Percentiles rank a stretch among this genome's conserved stretches.
Evolutionary conservation across 2,329 filamentous ascomycete species (phyloP).

Genomic region (Cucurbitaria berberidis): DNA sequence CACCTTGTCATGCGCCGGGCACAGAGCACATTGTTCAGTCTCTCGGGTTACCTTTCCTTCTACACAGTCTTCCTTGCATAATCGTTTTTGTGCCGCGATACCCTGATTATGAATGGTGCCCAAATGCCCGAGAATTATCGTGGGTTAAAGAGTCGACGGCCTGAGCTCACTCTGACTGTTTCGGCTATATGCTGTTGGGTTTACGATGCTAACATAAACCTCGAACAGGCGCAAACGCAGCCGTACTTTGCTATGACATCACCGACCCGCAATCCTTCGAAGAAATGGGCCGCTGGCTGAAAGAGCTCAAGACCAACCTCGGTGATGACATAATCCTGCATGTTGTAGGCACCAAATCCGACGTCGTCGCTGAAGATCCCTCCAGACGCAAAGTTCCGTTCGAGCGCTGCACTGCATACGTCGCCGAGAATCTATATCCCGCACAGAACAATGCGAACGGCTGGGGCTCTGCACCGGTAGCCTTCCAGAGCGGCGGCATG

Average conservation of each 20-base stretch:
- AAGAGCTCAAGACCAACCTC: slow-evolving; percentile 80
- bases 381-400: slow-evolving; percentile 83
- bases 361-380: slow-evolving; percentile 87
- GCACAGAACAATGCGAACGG: slow-evolving; percentile 53
- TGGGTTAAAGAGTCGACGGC: slow-evolving; percentile 3
- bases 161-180: slow-evolving; percentile 3
- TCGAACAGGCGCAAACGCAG: slow-evolving; percentile 77
- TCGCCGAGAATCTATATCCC: slow-evolving; percentile 87
- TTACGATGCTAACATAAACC: slow-evolving; percentile 4
- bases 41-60: slow-evolving; percentile 6
- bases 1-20: background rate
- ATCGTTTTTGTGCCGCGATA: slow-evolving; percentile 3
- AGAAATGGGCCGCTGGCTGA: slow-evolving; percentile 88
- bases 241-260: slow-evolving; percentile 93
- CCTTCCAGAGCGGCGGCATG: slow-evolving; percentile 51
- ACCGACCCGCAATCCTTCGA: slow-evolving; percentile 83
- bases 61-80: background rate
- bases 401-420: slow-evolving; percentile 93
- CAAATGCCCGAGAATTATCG: slow-evolving; percentile 8
- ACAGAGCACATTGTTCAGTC: background rate
- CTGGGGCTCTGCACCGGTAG: slow-evolving; percentile 42
- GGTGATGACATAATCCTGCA: slow-evolving; percentile 81
- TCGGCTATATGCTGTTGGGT: background rate
- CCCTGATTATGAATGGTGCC: slow-evolving; percentile 8
- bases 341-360: slow-evolving; percentile 81